Base-by-base conservation (phyloP, 1,284 basidiomycete genomes). In the Jaminaea rosea region DNA sequence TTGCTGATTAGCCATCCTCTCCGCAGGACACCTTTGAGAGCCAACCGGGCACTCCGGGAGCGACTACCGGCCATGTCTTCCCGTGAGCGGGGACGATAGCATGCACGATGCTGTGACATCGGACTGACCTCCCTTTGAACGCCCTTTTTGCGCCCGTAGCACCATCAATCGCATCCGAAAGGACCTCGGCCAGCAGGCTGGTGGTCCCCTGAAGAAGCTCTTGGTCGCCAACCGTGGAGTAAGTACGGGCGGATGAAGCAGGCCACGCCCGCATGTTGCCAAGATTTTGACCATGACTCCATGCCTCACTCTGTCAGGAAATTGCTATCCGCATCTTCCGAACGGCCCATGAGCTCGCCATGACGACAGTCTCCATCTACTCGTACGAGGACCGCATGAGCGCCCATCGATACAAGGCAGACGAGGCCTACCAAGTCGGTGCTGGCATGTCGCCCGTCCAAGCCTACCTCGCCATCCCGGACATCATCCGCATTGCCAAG, bases 291-390 rank as follows among this genome's bases (percentile, higher is more conserved):
- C 26, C 19, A 44, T 50, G 46, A 50, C 19, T 26, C 34, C 13
- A 49, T 36, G 28, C 29, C 1, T 44, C 44, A 1, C 19, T 15
- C 19, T 41, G 11, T 26, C 67, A 92, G 88, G 93, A 99, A 86
- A 99, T 99, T 75, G 94, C 94, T 27, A 92, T 98, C 71, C 87
- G 94, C 75, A 91, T 99, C 47, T 96, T 98, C 82, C 82, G 94
- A 72, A 97, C 94, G 2, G 89, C 94, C 50, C 93, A 98, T 79
- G 94, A 99, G 76, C 82, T 99, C 56, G 94, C 92, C 29, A 94
- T 98, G 91, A 88, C 93, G 75, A 96, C 93, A 48, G 94, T 98
- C 52, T 93, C 94, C 42, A 96, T 99, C 78, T 98, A 89, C 80
- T 96, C 13, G 32, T 86, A 82, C 75, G 94, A 98, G 77, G 94